Conservation (phyloP, 2,329 filamentous ascomycete genomes). For the Chaetomium globosum region DNA sequence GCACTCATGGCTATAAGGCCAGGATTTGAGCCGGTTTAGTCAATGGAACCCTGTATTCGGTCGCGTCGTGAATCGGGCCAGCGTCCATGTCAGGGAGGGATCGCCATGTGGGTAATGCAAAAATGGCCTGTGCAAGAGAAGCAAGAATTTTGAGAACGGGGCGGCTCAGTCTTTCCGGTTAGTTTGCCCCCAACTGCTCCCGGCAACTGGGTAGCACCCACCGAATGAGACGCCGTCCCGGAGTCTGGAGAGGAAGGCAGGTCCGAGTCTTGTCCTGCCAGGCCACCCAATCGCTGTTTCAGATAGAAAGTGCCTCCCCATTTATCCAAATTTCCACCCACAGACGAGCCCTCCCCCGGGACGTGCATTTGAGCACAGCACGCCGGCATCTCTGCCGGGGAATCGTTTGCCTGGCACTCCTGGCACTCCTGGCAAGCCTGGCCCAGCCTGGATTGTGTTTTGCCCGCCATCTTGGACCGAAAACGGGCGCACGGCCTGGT, state of each 20-base stretch:
- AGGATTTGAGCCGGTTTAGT: conserved; percentile 25
- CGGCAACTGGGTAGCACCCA: conserved; percentile 10
- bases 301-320: conserved; percentile 21
- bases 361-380: not conserved
- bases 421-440: no score
- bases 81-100: conserved; percentile 9
- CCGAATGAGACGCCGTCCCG: conserved; percentile 23
- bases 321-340: conserved; percentile 32
- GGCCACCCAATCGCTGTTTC: conserved; percentile 27
- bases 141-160: conserved; percentile 1
- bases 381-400: conserved; percentile 17
- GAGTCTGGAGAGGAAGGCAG: not conserved
- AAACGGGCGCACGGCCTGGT: not conserved
- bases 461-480: not conserved
- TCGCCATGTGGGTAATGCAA: conserved; percentile 2
- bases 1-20: not conserved
- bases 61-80: not conserved
- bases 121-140: conserved; percentile 5
- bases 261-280: conserved; percentile 18
- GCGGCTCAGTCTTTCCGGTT: not conserved
- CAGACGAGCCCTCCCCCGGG: conserved; percentile 14
- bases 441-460: not conserved
- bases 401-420: not conserved
- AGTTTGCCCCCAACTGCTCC: not conserved
- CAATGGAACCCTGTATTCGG: conserved; percentile 23